These are phyloP conservation scores for Tetrastigma voinierianum DNA, from an alignment of 164 flowering plant species.

Conservation along the genomic window DNA sequence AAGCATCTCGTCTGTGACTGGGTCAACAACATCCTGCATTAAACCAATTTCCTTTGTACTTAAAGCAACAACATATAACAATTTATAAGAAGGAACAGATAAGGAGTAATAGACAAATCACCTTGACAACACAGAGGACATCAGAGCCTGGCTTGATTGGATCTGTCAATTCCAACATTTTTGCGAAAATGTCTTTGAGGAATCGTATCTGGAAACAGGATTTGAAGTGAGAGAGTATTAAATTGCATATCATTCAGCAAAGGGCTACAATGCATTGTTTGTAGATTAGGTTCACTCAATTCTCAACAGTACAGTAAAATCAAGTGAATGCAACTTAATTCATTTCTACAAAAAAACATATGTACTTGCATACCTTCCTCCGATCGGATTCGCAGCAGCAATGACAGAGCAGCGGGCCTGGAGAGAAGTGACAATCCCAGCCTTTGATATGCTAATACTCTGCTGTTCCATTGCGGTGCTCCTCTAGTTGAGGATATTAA, in stretches of 20 bases:
- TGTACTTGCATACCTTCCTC: slow-evolving; percentile 68
- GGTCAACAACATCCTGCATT: slow-evolving; percentile 91
- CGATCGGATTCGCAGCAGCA: slow-evolving; percentile 99
- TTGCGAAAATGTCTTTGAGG: slow-evolving; percentile 83
- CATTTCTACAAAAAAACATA: neutral
- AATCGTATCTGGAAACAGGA: slow-evolving; percentile 70
- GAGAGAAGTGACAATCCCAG: slow-evolving; percentile 96
- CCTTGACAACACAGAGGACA: slow-evolving; percentile 95
- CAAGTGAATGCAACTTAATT: too few relatives aligned
- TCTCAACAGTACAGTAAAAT: too few relatives aligned
- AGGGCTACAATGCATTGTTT: too few relatives aligned
- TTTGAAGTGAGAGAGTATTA: neutral
- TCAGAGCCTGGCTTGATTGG: slow-evolving; percentile 95
- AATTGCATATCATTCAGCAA: too few relatives aligned
- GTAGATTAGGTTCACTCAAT: too few relatives aligned
- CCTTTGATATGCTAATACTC: slow-evolving; percentile 96
- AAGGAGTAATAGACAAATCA: slow-evolving; percentile 17
- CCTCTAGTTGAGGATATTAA: slow-evolving; percentile 43
- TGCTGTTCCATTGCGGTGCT: slow-evolving; percentile 99
- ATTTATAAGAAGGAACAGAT: neutral
- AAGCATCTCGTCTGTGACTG: slow-evolving; percentile 92
- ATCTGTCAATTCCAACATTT: slow-evolving; percentile 98
- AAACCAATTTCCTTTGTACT: slow-evolving; percentile 9
- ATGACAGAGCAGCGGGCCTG: slow-evolving; percentile 99
- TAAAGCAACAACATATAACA: slow-evolving; percentile 1